These are phyloP conservation scores for Sugiyamaella floridensis DNA, from an alignment of 805 yeast genomes.

Conservation along the genomic window DNA sequence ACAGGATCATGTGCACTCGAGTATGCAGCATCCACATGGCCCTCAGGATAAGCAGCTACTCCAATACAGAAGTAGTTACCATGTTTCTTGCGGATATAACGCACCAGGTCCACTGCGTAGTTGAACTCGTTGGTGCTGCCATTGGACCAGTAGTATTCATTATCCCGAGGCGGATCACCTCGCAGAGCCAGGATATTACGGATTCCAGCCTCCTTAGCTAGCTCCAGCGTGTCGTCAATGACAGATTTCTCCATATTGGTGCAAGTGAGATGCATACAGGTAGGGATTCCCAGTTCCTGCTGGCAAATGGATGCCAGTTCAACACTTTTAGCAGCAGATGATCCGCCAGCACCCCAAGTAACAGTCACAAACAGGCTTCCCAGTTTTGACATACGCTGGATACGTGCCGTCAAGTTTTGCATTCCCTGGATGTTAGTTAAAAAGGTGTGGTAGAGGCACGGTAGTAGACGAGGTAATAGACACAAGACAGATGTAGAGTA, in stretches of 20 bases:
- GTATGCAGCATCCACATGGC: conserved; percentile 88
- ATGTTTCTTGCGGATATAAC: conserved; percentile 60
- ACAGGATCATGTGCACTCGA: conserved; percentile 57
- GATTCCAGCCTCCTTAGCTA: conserved; percentile 72
- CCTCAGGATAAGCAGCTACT: conserved; percentile 97
- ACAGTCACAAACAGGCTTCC: conserved; percentile 88
- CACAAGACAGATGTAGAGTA: neutral
- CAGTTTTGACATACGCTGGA: conserved; percentile 79
- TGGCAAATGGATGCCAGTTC: conserved; percentile 77
- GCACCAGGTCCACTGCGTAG: conserved; percentile 81
- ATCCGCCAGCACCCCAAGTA: conserved; percentile 99
- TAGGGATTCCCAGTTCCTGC: conserved; percentile 69
- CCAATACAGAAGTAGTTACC: conserved; percentile 88
- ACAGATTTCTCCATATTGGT: conserved; percentile 77
- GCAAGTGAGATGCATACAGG: conserved; percentile 92
- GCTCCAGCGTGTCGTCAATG: conserved; percentile 69
- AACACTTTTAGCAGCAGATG: conserved; percentile 79
- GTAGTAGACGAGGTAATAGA: neutral
- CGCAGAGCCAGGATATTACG: conserved; percentile 85
- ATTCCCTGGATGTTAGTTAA: conserved; percentile 48
- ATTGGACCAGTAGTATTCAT: conserved; percentile 47
- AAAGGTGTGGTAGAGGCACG: neutral
- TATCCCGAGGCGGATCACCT: conserved; percentile 90
- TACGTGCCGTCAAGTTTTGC: conserved; percentile 75
- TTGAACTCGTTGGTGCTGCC: conserved; percentile 48